Evolutionary conservation across 1,284 basidiomycete species (phyloP).

Genomic region (Trichosporon sp.): DNA sequence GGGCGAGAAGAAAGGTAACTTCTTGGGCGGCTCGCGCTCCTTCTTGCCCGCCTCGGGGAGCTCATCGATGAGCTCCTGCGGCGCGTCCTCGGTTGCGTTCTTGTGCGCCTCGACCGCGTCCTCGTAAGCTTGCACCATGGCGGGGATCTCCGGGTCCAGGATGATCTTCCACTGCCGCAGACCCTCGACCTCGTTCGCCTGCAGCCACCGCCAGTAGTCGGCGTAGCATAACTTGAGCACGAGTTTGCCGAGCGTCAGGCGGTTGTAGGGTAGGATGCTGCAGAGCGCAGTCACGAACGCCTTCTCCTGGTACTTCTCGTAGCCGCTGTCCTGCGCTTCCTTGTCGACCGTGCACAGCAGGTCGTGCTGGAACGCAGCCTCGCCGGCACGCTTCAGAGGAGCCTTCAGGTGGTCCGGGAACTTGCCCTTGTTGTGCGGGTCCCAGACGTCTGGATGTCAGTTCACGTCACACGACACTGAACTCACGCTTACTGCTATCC

Average conservation of each 20-base stretch:
- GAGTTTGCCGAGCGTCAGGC: slow-evolving; percentile 54
- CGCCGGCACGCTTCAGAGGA: slow-evolving; percentile 68
- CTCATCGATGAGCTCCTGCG: slow-evolving; percentile 26
- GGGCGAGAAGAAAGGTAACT: slow-evolving; percentile 38
- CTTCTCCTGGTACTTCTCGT: slow-evolving; percentile 34
- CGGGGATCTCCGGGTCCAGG: slow-evolving; percentile 31
- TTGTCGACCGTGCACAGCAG: slow-evolving; percentile 39
- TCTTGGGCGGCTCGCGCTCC: slow-evolving; percentile 40
- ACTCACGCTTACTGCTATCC: slow-evolving; percentile 39
- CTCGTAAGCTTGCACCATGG: slow-evolving; percentile 26
- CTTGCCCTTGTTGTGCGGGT: slow-evolving; percentile 68
- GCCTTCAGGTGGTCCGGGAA: slow-evolving; percentile 83
- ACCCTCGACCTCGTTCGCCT: slow-evolving; percentile 40
- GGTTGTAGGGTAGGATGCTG: slow-evolving; percentile 51
- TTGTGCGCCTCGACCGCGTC: slow-evolving; percentile 19
- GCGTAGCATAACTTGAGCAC: slow-evolving; percentile 41
- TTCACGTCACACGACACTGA: too few species aligned
- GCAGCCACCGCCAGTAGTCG: slow-evolving; percentile 42
- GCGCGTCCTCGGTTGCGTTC: slow-evolving; percentile 21
- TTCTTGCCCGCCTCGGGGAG: slow-evolving; percentile 20
- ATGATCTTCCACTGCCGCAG: slow-evolving; percentile 36
- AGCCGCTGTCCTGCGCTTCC: slow-evolving; percentile 29
- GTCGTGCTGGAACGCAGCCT: slow-evolving; percentile 74
- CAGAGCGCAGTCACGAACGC: slow-evolving; percentile 44
- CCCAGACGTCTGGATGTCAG: slow-evolving; percentile 40